Conservation (phyloP, 306 rosid genomes). For the Vicia villosa region DNA sequence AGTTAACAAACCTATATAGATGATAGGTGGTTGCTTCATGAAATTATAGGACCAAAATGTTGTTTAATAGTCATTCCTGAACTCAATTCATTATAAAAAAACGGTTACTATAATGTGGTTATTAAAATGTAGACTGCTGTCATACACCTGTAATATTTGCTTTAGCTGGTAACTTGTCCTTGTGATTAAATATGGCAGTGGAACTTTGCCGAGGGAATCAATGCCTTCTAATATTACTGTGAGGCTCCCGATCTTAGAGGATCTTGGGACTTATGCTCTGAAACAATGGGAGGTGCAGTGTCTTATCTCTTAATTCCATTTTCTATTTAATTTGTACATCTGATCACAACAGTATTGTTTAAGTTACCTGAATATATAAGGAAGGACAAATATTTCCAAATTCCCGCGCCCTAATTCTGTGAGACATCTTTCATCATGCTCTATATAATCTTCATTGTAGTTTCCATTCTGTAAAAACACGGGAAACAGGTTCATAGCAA, state of each 20-base stretch:
- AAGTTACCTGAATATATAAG: too few species aligned
- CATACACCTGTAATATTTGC: slow-evolving; percentile 30
- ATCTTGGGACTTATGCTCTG: slow-evolving; percentile 77
- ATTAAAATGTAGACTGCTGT: slow-evolving; percentile 25
- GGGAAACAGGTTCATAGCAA: too few species aligned
- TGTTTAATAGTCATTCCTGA: slow-evolving; percentile 30
- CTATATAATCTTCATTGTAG: too few species aligned
- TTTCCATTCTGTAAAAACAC: too few species aligned
- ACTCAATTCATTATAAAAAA: slow-evolving; percentile 22
- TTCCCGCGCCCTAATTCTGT: too few species aligned
- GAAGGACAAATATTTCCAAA: too few species aligned
- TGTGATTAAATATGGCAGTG: slow-evolving; percentile 60
- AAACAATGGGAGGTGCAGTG: slow-evolving; percentile 85
- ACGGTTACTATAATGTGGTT: neutral
- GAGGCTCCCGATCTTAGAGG: slow-evolving; percentile 82
- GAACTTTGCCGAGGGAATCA: slow-evolving; percentile 89
- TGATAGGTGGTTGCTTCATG: slow-evolving; percentile 25
- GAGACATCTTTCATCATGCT: too few species aligned
- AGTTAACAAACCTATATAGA: slow-evolving; percentile 17
- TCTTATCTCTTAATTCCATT: slow-evolving; percentile 32
- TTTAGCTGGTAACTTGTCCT: slow-evolving; percentile 40
- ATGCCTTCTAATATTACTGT: slow-evolving; percentile 84
- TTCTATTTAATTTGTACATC: slow-evolving; percentile 20
- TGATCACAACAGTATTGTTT: too few species aligned
- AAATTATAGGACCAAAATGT: slow-evolving; percentile 22